Conservation (phyloP, 2,329 filamentous ascomycete species). For the Venturia aucupariae region DNA sequence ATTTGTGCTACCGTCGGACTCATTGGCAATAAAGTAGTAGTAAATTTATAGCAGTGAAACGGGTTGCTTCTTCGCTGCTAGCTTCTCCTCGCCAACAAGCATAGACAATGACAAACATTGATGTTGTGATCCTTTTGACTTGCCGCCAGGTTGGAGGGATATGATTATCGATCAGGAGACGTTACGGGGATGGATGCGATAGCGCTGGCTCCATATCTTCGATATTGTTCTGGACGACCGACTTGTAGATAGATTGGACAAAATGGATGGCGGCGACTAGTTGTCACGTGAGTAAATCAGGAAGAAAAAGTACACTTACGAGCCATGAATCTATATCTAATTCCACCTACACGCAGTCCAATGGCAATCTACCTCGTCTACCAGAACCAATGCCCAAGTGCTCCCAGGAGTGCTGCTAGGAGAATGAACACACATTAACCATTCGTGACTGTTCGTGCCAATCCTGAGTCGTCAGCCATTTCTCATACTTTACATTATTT, state of each 20-base stretch:
- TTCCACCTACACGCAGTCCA: background rate
- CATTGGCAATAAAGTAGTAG: background rate
- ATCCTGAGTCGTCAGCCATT: background rate
- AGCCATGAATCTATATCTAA: background rate
- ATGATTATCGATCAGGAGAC: background rate
- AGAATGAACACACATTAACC: background rate
- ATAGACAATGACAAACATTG: background rate
- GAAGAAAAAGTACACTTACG: background rate
- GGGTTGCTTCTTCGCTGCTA: background rate
- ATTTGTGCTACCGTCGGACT: background rate
- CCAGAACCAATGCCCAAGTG: background rate
- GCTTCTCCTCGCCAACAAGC: background rate
- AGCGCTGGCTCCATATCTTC: background rate
- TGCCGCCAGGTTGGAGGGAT: conserved; percentile 1
- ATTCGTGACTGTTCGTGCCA: background rate
- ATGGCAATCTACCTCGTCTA: background rate
- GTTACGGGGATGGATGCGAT: background rate
- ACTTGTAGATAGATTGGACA: background rate
- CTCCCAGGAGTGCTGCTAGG: background rate
- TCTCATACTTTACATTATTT: background rate
- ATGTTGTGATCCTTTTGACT: conserved; percentile 1
- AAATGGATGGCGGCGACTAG: no score
- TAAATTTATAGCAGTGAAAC: background rate
- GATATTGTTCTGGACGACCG: background rate
- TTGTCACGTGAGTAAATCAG: background rate